These are phyloP conservation scores for Anthracocystis setariae DNA, from an alignment of 1,284 basidiomycete genomes.

Conservation along the genomic window DNA sequence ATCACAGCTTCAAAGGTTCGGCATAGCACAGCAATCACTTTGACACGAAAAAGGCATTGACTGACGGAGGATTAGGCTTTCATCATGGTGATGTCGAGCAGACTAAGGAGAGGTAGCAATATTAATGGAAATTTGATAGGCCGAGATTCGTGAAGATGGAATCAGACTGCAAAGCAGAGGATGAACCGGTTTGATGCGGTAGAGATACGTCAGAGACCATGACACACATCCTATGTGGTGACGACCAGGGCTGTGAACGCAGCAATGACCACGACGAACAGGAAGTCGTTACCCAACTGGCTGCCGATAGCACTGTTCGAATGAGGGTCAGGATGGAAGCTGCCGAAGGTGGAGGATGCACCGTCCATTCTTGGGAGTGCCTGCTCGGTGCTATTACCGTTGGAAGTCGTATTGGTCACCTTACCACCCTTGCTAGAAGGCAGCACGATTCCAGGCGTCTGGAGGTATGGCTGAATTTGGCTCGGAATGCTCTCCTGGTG, in stretches of 20 bases:
- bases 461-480: slow-evolving; percentile 15
- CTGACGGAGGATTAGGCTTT: too few relatives aligned
- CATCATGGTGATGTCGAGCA: too few relatives aligned
- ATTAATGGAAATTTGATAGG: too few relatives aligned
- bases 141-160: too few relatives aligned
- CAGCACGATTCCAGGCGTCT: slow-evolving; percentile 27
- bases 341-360: slow-evolving; percentile 10
- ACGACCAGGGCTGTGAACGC: slow-evolving; percentile 15
- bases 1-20: too few relatives aligned
- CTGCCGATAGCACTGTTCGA: not conserved
- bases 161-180: too few relatives aligned
- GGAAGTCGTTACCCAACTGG: slow-evolving; percentile 3
- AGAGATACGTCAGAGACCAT: too few relatives aligned
- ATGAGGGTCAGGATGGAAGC: slow-evolving; percentile 3
- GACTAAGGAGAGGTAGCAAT: too few relatives aligned
- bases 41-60: too few relatives aligned
- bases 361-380: slow-evolving; percentile 21
- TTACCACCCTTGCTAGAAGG: slow-evolving; percentile 4
- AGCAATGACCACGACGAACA: slow-evolving; percentile 12
- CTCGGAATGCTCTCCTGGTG: slow-evolving; percentile 20
- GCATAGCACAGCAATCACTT: too few relatives aligned
- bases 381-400: slow-evolving; percentile 1
- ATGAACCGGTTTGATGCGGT: too few relatives aligned
- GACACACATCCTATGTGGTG: not conserved
- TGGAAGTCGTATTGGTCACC: slow-evolving; percentile 17